Conservation (phyloP, 1,284 basidiomycete genomes). For the Veloporphyrellus conicus region DNA sequence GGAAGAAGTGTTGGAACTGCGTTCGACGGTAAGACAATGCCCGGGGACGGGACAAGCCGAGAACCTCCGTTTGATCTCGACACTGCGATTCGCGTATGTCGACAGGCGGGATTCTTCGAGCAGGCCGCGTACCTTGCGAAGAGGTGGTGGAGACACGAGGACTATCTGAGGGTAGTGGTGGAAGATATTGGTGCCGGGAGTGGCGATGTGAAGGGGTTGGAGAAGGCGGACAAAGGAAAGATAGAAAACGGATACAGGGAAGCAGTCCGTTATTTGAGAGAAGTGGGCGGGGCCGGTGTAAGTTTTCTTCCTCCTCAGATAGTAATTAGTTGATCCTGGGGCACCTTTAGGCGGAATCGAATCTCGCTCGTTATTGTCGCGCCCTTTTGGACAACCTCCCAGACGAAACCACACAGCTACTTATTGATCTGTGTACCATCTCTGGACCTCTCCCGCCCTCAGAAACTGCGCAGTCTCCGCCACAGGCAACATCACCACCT, state of each 20-base stretch:
- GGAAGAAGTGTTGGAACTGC: conserved; percentile 37
- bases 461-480: conserved; percentile 13
- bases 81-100: conserved; percentile 93
- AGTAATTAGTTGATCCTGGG: not conserved
- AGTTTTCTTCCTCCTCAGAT: conserved; percentile 30
- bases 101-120: conserved; percentile 93
- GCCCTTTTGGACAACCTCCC: conserved; percentile 80
- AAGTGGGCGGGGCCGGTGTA: conserved; percentile 74
- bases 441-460: conserved; percentile 44
- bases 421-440: conserved; percentile 89
- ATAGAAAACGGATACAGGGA: conserved; percentile 52
- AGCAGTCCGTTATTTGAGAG: conserved; percentile 78
- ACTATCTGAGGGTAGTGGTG: conserved; percentile 91
- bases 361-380: conserved; percentile 79
- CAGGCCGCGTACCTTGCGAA: conserved; percentile 93
- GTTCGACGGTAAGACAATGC: conserved; percentile 29
- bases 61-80: conserved; percentile 95
- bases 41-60: conserved; percentile 40
- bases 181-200: conserved; percentile 75
- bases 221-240: conserved; percentile 22
- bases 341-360: conserved; percentile 64
- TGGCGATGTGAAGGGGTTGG: not conserved
- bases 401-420: conserved; percentile 81
- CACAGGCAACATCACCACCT: conserved; percentile 38
- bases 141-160: conserved; percentile 87